phyloP scores from a whole-genome alignment of 2,329 filamentous ascomycete genomes.

The Diaporthe velutina region DNA sequence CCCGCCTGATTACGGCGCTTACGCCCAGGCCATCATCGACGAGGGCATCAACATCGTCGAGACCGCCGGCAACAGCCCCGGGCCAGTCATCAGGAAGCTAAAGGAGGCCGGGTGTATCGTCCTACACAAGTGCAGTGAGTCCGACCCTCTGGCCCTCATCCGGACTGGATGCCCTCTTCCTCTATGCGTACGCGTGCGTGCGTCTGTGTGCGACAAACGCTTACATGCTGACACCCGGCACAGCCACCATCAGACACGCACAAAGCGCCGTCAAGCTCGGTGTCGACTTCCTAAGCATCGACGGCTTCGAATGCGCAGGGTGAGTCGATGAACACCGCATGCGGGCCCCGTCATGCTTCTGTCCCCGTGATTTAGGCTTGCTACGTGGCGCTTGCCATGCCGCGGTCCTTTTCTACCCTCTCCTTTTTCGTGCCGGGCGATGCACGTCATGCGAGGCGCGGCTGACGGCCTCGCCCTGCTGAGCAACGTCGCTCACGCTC shows the following conservation, averaged over 20 bases:
- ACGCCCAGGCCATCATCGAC: constrained; percentile 92
- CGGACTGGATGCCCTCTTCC: not conserved
- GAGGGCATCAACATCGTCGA: constrained; percentile 93
- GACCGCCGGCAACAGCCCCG: constrained; percentile 71
- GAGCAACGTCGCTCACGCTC: constrained; percentile 9
- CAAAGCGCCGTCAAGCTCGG: constrained; percentile 92
- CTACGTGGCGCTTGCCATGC: constrained; percentile 27
- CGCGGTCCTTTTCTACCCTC: not conserved
- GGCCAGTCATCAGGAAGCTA: constrained; percentile 88
- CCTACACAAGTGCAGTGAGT: constrained; percentile 87
- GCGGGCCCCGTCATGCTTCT: constrained; percentile 17
- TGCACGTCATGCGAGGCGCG: constrained; percentile 17
- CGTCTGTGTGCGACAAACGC: constrained; percentile 12
- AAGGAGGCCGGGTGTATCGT: constrained; percentile 85
- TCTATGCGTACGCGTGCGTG: no score
- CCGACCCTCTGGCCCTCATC: constrained; percentile 50
- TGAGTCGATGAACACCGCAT: constrained; percentile 42
- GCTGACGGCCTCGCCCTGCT: not conserved
- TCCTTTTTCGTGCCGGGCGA: constrained; percentile 11
- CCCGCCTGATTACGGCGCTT: constrained; percentile 92
- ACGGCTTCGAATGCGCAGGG: constrained; percentile 96
- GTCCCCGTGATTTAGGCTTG: constrained; percentile 30
- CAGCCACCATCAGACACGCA: constrained; percentile 85
- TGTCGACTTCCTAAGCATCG: constrained; percentile 96
- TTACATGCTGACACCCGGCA: constrained; percentile 5